phyloP scores from a whole-genome alignment of 169 alveolate genomes.

The Amoebophrya sp. region DNA sequence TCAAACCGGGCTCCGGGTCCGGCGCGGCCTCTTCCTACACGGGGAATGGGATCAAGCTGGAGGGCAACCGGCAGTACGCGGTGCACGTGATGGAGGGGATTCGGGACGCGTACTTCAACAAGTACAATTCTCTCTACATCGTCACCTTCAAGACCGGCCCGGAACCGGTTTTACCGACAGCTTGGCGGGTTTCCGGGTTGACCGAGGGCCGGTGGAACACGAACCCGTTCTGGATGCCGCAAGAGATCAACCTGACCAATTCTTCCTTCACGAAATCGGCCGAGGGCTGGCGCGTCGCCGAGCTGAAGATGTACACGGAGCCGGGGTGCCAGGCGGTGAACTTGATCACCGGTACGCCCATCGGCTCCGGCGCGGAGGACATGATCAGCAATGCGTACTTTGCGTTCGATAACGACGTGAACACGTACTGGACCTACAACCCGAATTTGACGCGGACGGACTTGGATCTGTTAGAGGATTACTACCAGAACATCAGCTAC shows the following conservation, averaged over 20 bases:
- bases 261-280: neutral
- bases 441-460: neutral
- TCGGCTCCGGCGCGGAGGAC: neutral
- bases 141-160: neutral
- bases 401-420: neutral
- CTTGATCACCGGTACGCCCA: slow-evolving; percentile 16
- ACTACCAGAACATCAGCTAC: neutral
- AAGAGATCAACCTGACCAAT: neutral
- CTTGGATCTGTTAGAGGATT: neutral
- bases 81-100: neutral
- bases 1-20: neutral
- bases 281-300: slow-evolving; percentile 16
- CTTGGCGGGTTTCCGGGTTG: neutral
- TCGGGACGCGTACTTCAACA: slow-evolving; percentile 22
- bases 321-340: neutral
- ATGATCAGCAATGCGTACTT: neutral
- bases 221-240: neutral
- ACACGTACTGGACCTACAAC: slow-evolving; percentile 18
- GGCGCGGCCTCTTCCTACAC: too few species aligned
- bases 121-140: neutral
- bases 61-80: neutral
- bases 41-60: neutral
- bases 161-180: neutral
- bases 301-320: neutral
- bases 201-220: neutral